phyloP scores from a whole-genome alignment of 257 asterid genomes.

The Anisodus tanguticus region DNA sequence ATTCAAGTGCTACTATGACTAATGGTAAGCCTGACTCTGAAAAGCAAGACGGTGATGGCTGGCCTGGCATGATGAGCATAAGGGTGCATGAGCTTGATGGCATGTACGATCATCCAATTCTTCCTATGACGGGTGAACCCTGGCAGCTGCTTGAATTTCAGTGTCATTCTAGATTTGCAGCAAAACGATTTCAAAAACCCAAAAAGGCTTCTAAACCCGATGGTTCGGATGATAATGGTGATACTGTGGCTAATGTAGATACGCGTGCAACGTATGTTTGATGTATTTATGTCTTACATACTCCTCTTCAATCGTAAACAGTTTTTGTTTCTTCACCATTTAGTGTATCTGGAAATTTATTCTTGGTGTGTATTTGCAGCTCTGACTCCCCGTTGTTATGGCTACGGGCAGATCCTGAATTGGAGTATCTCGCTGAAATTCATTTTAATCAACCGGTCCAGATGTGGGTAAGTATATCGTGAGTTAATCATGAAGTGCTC shows the following conservation, averaged over 20 bases:
- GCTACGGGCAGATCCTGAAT: slow-evolving; percentile 98
- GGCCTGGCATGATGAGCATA: slow-evolving; percentile 99
- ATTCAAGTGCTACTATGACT: slow-evolving; percentile 54
- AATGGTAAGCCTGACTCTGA: slow-evolving; percentile 72
- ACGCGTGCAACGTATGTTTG: slow-evolving; percentile 72
- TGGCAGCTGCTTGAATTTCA: slow-evolving; percentile 97
- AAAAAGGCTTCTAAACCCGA: slow-evolving; percentile 86
- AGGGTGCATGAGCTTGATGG: slow-evolving; percentile 98
- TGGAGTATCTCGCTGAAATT: slow-evolving; percentile 96
- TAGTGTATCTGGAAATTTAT: slow-evolving; percentile 24
- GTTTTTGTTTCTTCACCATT: neutral
- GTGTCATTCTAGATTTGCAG: slow-evolving; percentile 96
- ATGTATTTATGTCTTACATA: slow-evolving; percentile 27
- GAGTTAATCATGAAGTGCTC: neutral
- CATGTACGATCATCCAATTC: slow-evolving; percentile 97
- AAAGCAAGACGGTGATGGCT: slow-evolving; percentile 86
- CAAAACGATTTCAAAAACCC: slow-evolving; percentile 95
- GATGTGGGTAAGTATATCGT: slow-evolving; percentile 88
- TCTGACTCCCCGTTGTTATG: slow-evolving; percentile 95
- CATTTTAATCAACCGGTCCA: slow-evolving; percentile 91
- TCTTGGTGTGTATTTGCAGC: slow-evolving; percentile 52
- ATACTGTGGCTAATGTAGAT: slow-evolving; percentile 60
- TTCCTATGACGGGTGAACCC: slow-evolving; percentile 97
- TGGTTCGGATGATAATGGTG: slow-evolving; percentile 99
- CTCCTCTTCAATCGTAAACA: neutral